Conservation (phyloP, 2,329 filamentous ascomycete genomes). For the Fusarium beomiforme region DNA sequence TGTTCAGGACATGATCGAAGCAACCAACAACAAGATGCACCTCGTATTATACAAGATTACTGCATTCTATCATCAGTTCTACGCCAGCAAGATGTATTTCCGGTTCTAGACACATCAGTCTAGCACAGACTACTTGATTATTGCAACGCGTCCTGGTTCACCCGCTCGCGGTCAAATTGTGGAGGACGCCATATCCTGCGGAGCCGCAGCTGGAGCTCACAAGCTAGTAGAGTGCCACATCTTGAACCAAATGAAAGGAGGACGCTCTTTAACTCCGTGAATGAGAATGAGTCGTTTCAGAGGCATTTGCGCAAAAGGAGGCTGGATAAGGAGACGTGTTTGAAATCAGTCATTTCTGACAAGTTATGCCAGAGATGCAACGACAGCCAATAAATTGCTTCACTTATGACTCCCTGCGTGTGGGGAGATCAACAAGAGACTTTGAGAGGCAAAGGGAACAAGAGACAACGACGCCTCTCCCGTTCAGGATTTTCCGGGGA, state of each 20-base stretch:
- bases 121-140: constrained; percentile 5
- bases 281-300: constrained; percentile 12
- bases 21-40: constrained; percentile 7
- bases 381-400: constrained; percentile 2
- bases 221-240: constrained; percentile 14
- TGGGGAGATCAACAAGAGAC: constrained; percentile 1
- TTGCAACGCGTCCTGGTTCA: not conserved
- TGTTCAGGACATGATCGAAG: constrained; percentile 17
- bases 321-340: constrained; percentile 12
- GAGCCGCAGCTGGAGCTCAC: constrained; percentile 34
- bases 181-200: constrained; percentile 28
- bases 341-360: constrained; percentile 26
- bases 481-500: constrained; percentile 38
- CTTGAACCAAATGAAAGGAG: not conserved
- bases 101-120: constrained; percentile 1
- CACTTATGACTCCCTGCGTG: constrained; percentile 10
- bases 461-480: constrained; percentile 42
- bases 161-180: constrained; percentile 20
- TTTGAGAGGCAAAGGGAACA: constrained; percentile 3
- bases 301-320: constrained; percentile 4
- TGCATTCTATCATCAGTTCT: constrained; percentile 3
- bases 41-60: constrained; percentile 15
- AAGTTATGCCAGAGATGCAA: not conserved
- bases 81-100: not conserved
- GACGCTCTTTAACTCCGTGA: not conserved